Conservation (phyloP, 768 basidiomycete genomes). For the Amanita molliuscula region DNA sequence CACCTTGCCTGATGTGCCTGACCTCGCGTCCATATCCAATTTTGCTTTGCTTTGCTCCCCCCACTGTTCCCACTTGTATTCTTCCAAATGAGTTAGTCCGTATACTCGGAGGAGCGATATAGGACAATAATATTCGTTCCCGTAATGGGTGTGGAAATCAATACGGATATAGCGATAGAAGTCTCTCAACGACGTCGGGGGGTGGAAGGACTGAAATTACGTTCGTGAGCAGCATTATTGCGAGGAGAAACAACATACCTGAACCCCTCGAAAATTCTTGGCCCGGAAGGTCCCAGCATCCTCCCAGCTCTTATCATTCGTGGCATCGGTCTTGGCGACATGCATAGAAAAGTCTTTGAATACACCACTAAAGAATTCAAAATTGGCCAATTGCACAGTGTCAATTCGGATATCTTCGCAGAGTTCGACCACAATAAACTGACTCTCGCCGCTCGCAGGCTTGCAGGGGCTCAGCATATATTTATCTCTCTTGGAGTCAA, state of each 20-base stretch:
- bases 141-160: conserved; percentile 90
- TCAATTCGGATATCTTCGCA: conserved; percentile 98
- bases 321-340: conserved; percentile 73
- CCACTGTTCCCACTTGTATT: conserved; percentile 91
- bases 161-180: conserved; percentile 94
- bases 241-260: conserved; percentile 39
- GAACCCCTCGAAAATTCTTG: conserved; percentile 87
- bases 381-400: conserved; percentile 92
- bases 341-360: conserved; percentile 88
- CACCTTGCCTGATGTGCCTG: not conserved
- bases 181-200: conserved; percentile 57
- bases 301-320: conserved; percentile 53
- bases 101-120: conserved; percentile 88
- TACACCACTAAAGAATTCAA: conserved; percentile 95
- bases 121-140: conserved; percentile 94
- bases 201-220: conserved; percentile 57
- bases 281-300: conserved; percentile 70
- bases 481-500: conserved; percentile 82
- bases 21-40: conserved; percentile 5
- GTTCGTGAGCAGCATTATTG: not conserved
- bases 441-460: conserved; percentile 38
- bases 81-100: conserved; percentile 91
- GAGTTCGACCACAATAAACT: conserved; percentile 89
- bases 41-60: conserved; percentile 54
- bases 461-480: conserved; percentile 97